Base-by-base conservation (phyloP, 2,329 filamentous ascomycete genomes). In the Talaromyces sp. region DNA sequence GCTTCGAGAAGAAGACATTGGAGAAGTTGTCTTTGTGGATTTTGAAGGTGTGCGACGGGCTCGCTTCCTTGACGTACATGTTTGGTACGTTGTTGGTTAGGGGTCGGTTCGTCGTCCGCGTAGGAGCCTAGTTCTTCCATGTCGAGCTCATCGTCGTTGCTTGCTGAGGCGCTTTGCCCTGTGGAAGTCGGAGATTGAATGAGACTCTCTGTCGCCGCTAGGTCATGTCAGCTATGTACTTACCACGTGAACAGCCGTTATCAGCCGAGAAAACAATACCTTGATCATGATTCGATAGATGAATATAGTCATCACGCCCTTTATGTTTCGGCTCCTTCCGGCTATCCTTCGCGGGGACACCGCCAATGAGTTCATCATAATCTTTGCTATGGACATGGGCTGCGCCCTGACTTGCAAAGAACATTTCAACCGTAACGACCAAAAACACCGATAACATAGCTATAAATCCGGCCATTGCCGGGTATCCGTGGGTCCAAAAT, bases 361-460 rank as follows among this genome's bases (percentile, higher is more conserved):
- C 71, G 31, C 70, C 67, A 50, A 78, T 77, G 25, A 79, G 62
- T 39, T 77, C 77, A 65, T 83, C 81, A 65, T 83, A 84, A 64
- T 83, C 82, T 35, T 75, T 80, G 12, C 79, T 76, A 70, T 88
- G 85, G 55, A 82, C 80, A 71, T 88, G 85, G 16, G 80, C 80
- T 8, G 84, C 85, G 5, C 86, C 86, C 71, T 83, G 83, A 60
- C 88, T 89, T 0, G 92, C 92, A 68, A 98, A 88, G 73, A 92
- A 92, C 78, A 95, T 96, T 75, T 98, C 93, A 59, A 97, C 84
- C 1, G 86, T 85, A 6, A 96, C 91, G 2, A 97, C 92, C 3
- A 90, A 79, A 64, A 96, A 82, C n/a, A 91, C 90, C 11, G 90
- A 87, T 9, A 87, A 76, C 90, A 96, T 93, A 62, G 91, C 89